Percentiles rank a stretch among this genome's conserved stretches.
Conservation (phyloP, 2,329 filamentous ascomycete species). For the Curvularia verruculosa region DNA sequence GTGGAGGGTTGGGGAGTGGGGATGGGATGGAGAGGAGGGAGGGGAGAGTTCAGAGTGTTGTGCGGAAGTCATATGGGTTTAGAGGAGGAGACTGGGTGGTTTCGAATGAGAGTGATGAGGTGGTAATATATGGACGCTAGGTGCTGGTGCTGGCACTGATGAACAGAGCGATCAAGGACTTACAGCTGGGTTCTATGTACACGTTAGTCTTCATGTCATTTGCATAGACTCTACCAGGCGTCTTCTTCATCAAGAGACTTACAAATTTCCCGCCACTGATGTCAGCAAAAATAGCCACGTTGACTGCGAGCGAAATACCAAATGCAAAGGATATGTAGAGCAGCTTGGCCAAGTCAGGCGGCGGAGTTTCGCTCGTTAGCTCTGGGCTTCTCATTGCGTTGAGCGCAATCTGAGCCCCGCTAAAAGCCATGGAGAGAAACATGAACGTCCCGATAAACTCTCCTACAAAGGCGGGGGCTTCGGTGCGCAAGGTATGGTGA, state of each 20-base stretch:
- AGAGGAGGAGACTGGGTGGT: too few species aligned
- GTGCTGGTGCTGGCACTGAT: too few species aligned
- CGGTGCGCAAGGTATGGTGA: constrained; percentile 22
- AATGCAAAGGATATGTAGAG: constrained; percentile 46
- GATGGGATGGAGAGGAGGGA: too few species aligned
- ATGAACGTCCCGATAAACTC: constrained; percentile 56
- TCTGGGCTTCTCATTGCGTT: constrained; percentile 43
- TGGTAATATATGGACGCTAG: not conserved
- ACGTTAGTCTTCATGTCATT: not conserved
- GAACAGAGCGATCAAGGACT: constrained; percentile 16
- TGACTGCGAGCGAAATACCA: constrained; percentile 44
- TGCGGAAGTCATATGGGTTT: too few species aligned
- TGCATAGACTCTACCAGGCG: not conserved
- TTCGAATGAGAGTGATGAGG: not conserved
- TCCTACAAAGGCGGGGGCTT: constrained; percentile 42
- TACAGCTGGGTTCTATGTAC: constrained; percentile 24
- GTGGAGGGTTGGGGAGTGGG: not conserved
- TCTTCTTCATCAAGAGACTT: constrained; percentile 7
- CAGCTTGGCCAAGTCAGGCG: constrained; percentile 37
- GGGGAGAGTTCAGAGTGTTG: too few species aligned
- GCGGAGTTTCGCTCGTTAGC: constrained; percentile 26
- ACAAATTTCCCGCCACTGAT: constrained; percentile 45
- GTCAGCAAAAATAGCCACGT: constrained; percentile 47
- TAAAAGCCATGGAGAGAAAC: constrained; percentile 49
- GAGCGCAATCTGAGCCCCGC: constrained; percentile 56